Evolutionary conservation across 169 alveolate genomes (phyloP), one percentile per base, ranked within the genome.

Genomic region (Nephromyces sp.): DNA sequence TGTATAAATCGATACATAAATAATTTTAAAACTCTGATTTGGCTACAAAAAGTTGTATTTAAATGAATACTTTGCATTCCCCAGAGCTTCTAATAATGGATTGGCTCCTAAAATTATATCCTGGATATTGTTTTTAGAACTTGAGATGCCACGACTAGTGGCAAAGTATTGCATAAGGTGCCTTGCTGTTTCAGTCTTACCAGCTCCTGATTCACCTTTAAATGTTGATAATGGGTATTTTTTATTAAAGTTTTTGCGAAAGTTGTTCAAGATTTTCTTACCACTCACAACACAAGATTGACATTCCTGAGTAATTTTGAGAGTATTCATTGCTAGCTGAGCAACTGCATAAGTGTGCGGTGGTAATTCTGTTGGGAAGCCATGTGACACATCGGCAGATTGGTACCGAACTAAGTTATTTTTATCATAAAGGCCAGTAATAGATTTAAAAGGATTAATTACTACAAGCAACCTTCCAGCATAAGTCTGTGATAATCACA

Each of bases 181-280:
- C 43, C 79, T 72, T 51, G 98, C 95, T 43, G 96, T 94, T 82
- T 96, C 98, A 6, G 99, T 97, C 79, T 97, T 97, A 8, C 99
- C 99, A 33, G 99, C 98, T 30, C 99, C 99, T 1, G 98, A 91
- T 79, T 97, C 99, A 5, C 99, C 99, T 69, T 61, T n/a, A 2
- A 21, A 0, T 21, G 25, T 1, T 30, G 0, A 2, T 2, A 3
- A 29, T 3, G 65, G 28, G 3, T 31, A n/a, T n/a, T 62, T 15
- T 62, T 15, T 8, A 8, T 8, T 62, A n/a, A 62, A 21, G 15
- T 62, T 62, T 8, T 62, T 15, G n/a, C 68, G 29, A 51, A 8
- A 5, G 2, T 8, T 24, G 15, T 22, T 35, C n/a, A 29, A 51
- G 28, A n/a, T 3, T 4, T 5, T n/a, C 80, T 28, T 33, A 57